Evolutionary conservation across 768 basidiomycete species (phyloP).

Genomic region (Boletus pseudo-olivaceus): DNA sequence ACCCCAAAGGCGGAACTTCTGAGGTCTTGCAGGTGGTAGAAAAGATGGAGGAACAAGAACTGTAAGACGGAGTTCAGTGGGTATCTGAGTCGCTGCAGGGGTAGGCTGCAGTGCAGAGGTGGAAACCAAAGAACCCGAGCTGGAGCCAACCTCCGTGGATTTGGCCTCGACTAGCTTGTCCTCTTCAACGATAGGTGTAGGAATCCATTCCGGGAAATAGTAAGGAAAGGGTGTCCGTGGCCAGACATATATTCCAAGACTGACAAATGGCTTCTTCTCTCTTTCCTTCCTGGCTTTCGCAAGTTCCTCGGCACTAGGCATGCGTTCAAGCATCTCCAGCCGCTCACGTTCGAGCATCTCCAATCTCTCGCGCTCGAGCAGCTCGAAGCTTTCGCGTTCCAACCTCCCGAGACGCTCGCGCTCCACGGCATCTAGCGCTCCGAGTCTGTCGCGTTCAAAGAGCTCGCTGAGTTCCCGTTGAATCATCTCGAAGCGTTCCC

Average conservation of each 20-base stretch:
- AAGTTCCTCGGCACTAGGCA: conserved; percentile 33
- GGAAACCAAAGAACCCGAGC: conserved; percentile 29
- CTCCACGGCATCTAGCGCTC: conserved; percentile 26
- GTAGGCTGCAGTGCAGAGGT: conserved; percentile 6
- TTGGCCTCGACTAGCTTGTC: conserved; percentile 21
- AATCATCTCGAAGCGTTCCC: conserved; percentile 29
- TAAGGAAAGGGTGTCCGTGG: conserved; percentile 33
- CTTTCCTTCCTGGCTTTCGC: conserved; percentile 30
- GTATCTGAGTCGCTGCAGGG: conserved; percentile 13
- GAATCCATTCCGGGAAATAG: conserved; percentile 34
- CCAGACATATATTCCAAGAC: conserved; percentile 30
- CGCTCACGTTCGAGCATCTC: conserved; percentile 32
- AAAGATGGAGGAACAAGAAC: conserved; percentile 58
- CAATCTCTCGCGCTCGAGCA: conserved; percentile 29
- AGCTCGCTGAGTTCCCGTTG: conserved; percentile 34
- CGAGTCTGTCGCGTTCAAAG: conserved; percentile 29
- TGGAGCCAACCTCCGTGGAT: conserved; percentile 19
- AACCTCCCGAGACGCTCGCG: conserved; percentile 27
- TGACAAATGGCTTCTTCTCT: conserved; percentile 28
- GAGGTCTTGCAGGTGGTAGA: conserved; percentile 53
- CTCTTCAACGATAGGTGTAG: conserved; percentile 25
- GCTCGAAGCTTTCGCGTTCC: conserved; percentile 30
- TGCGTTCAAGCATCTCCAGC: conserved; percentile 29
- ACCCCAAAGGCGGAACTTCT: conserved; percentile 64
- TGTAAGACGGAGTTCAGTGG: conserved; percentile 38